Base-by-base conservation (phyloP, 2,329 filamentous ascomycete genomes). In the Cladophialophora bantiana region DNA sequence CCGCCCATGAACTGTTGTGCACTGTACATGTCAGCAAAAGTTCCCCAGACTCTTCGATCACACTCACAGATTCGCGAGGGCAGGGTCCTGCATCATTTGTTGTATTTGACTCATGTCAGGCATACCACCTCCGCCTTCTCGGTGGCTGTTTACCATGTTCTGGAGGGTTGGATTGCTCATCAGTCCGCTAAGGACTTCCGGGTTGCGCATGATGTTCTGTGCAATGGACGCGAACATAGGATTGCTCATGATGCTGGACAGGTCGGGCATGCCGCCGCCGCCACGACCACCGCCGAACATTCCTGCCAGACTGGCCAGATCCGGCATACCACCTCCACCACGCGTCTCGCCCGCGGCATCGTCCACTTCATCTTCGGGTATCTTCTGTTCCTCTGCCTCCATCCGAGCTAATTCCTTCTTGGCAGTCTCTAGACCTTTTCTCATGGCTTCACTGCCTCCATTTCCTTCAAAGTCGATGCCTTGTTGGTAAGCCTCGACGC, bases 211-310 rank as follows among this genome's bases (percentile, higher is more conserved):
- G 63, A 99, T 81, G 80, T 92, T 97, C 83, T 97, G 93, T 4
- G 95, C 95, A 93, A 98, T 97, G 82, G 87, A 91, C 59, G 93
- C 88, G 82, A 99, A 96, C 95, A 98, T 98, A 64, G 95, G 95
- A 83, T 98, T 99, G 84, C 84, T 93, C 93, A 98, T 96, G 78
- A 99, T 89, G 70, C 88, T 87, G 70, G 88, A 82, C 31, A 99
- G 83, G 78, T 98, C 94, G 12, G 94, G 93, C 91, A 97, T 95
- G 62, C 92, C 92, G 59, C 90, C 90, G 7, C 83, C 88, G 6
- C 84, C 89, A 20, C 84, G 40, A 35, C 81, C 84, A 36, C 82
- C 84, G 20, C 83, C 84, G 71, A 94, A 84, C 89, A 94, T 90
- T 75, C 89, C 85, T 3, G 90, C 90, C 53, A 94, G 82, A 68